A percentile compares a stretch with the other conserved stretches of the same genome.
These are phyloP conservation scores for Cicer yamashitae DNA, from an alignment of 306 rosid genomes.

Conservation along the genomic window DNA sequence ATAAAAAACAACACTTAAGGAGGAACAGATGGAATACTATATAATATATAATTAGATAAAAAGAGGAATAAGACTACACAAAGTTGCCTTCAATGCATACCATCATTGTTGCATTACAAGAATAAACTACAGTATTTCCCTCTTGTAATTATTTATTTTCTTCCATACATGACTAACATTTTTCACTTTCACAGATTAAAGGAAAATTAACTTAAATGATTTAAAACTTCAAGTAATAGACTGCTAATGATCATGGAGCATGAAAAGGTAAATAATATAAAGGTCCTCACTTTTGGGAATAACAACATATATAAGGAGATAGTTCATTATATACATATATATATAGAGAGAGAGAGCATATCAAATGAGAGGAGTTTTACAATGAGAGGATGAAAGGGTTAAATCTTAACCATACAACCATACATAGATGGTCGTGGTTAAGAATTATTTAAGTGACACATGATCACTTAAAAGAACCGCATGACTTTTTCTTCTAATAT, in stretches of 20 bases:
- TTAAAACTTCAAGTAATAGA: slow-evolving; percentile 32
- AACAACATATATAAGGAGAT: slow-evolving; percentile 11
- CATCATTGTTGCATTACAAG: slow-evolving; percentile 5
- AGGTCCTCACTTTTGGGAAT: slow-evolving; percentile 2
- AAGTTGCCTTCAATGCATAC: slow-evolving; percentile 4
- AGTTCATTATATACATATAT: background rate
- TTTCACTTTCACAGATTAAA: slow-evolving; percentile 39
- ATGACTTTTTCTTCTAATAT: no score
- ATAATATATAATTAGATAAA: background rate
- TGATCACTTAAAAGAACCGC: no score
- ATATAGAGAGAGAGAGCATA: background rate
- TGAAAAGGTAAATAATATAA: slow-evolving; percentile 24
- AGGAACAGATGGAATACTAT: no score
- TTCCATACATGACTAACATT: slow-evolving; percentile 1
- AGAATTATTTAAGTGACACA: no score
- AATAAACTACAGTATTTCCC: slow-evolving; percentile 24
- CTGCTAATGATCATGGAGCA: slow-evolving; percentile 10
- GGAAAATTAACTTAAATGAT: background rate
- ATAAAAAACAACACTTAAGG: no score
- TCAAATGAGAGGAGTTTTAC: background rate
- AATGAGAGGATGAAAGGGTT: background rate
- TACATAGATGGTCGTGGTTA: no score
- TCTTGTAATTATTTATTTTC: slow-evolving; percentile 29
- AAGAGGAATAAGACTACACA: slow-evolving; percentile 10
- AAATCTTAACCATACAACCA: background rate